Evolutionary conservation across 2,329 filamentous ascomycete genomes (phyloP).

Genomic region (Trichophyton schoenleinii): DNA sequence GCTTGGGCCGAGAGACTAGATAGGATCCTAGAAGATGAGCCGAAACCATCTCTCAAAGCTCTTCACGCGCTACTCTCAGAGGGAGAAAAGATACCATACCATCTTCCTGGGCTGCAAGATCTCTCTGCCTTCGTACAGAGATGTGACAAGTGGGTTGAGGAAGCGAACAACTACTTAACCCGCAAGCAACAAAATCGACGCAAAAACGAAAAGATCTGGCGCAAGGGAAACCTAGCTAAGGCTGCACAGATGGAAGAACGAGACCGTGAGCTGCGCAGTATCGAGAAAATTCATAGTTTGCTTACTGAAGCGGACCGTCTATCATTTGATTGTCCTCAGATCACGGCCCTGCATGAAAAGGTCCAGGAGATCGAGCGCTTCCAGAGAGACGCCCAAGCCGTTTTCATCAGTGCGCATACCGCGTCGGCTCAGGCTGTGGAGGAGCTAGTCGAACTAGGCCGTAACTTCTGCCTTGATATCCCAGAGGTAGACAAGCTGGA

Average conservation of each 20-base stretch:
- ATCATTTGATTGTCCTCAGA: conserved; percentile 88
- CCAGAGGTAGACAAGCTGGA: conserved; percentile 76
- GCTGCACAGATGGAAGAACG: conserved; percentile 73
- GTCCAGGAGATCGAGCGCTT: conserved; percentile 75
- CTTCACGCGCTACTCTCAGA: conserved; percentile 75
- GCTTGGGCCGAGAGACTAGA: conserved; percentile 84
- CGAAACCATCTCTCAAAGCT: conserved; percentile 72
- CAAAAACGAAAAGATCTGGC: conserved; percentile 83
- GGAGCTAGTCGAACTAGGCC: conserved; percentile 79
- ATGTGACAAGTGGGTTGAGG: conserved; percentile 96
- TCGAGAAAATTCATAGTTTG: conserved; percentile 77
- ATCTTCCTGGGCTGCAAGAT: conserved; percentile 66
- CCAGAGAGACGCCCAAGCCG: conserved; percentile 59
- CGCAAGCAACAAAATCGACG: conserved; percentile 95
- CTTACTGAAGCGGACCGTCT: conserved; percentile 73
- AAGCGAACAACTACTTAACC: conserved; percentile 89
- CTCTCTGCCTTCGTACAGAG: conserved; percentile 84
- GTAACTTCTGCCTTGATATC: conserved; percentile 80
- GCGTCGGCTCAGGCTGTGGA: conserved; percentile 65
- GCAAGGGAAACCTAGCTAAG: conserved; percentile 55
- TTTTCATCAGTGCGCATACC: conserved; percentile 53
- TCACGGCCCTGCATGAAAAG: conserved; percentile 70
- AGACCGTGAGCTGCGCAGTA: conserved; percentile 71
- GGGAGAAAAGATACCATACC: conserved; percentile 91
- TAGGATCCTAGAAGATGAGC: conserved; percentile 68